Evolutionary conservation across 2,329 filamentous ascomycete species (phyloP), one percentile per base, ranked within the genome.

Genomic region (Colletotrichum tropicicola): DNA sequence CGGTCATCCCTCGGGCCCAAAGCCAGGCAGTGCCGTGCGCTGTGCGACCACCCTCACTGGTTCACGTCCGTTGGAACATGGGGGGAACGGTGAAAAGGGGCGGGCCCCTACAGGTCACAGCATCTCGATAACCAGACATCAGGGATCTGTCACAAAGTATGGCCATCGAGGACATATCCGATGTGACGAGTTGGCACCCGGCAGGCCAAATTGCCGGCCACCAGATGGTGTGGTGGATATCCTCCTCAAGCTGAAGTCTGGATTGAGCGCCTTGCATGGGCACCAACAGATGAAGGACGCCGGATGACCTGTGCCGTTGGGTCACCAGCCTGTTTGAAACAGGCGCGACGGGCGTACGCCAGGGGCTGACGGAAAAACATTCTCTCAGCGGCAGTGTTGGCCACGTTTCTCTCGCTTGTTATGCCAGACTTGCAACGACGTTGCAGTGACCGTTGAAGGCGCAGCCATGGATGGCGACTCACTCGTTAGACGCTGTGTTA

Each of bases 91-190:
- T n/a, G 41, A 43, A 28, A 15, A n/a, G 32, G 25, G 21, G 27
- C 19, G 41, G 23, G 8, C 9, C 12, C 15, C 17, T 23, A 57
- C 41, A 19, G 23, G 21, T 17, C n/a, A 30, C 27, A 27, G n/a
- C 43, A 60, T 60, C 48, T 54, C 48, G 48, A 60, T 60, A 48
- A 60, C n/a, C 30, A 59, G 17, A 53, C 48, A 54, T 65, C 41
- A 41, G 43, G 48, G 45, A 53, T 60, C 32, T 60, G 15, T 59
- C 48, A 59, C 55, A 59, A 59, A 59, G 9, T 27, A 17, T 17
- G 30, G 60, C 39, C 54, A 59, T 59, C 60, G 60, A 37, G 21
- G 8, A 17, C 39, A 47, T 19, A 17, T 39, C 27, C 25, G 23
- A 57, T 52, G 17, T 53, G 54, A 59, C 30, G 30, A 59, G 23